Conservation (phyloP, 2,329 filamentous ascomycete species). For the Clonostachys rhizophaga region DNA sequence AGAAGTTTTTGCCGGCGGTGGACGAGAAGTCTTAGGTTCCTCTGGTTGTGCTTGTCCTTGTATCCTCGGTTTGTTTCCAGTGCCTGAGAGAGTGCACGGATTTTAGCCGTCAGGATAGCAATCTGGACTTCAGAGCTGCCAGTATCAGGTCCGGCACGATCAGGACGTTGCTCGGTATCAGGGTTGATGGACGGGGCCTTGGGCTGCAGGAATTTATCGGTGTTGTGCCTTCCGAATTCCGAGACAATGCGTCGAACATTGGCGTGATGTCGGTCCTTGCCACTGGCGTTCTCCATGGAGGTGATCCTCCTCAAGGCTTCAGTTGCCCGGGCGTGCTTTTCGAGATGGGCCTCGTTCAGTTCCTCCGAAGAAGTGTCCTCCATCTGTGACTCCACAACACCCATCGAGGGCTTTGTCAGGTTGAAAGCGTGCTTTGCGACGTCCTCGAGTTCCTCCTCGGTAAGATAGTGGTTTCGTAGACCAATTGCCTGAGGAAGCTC, state of each 20-base stretch:
- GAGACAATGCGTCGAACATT: constrained; percentile 84
- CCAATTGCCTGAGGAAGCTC: constrained; percentile 40
- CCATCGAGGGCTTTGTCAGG: constrained; percentile 56
- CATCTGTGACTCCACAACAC: constrained; percentile 24
- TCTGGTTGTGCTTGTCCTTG: constrained; percentile 92
- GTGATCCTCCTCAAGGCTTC: constrained; percentile 79
- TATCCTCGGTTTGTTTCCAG: constrained; percentile 63
- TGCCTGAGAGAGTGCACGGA: constrained; percentile 71
- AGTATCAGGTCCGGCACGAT: constrained; percentile 82
- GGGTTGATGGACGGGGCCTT: constrained; percentile 46
- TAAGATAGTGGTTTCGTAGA: constrained; percentile 74
- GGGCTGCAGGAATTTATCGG: constrained; percentile 64
- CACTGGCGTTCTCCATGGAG: constrained; percentile 69
- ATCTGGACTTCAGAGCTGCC: constrained; percentile 98
- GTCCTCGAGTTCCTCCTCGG: constrained; percentile 58
- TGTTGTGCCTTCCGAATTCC: constrained; percentile 86
- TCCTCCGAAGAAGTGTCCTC: constrained; percentile 33
- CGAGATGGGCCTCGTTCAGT: constrained; percentile 37
- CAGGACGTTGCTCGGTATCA: constrained; percentile 30
- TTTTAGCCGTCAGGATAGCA: constrained; percentile 91
- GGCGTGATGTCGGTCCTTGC: constrained; percentile 72
- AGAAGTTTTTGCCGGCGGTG: constrained; percentile 87
- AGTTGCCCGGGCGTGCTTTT: constrained; percentile 61
- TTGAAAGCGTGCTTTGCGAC: constrained; percentile 64
- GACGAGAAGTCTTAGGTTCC: constrained; percentile 79